phyloP scores from a whole-genome alignment of 768 basidiomycete species.

The Hypsizygus marmoreus region DNA sequence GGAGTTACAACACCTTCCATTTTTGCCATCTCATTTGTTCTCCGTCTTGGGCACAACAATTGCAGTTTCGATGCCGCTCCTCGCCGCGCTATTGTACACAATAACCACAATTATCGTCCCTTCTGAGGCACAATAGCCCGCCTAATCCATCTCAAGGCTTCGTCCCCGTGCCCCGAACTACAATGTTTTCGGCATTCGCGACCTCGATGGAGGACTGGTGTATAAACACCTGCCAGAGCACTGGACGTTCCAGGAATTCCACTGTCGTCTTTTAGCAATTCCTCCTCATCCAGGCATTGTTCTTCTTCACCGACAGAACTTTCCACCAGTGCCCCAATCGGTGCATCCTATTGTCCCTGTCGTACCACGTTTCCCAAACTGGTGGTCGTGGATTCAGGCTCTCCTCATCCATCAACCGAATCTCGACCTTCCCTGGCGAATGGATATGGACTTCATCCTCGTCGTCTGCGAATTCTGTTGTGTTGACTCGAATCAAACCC shows the following conservation, averaged over 20 bases:
- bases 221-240: too few relatives aligned
- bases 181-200: too few relatives aligned
- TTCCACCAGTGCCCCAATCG: background rate
- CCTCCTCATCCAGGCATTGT: too few relatives aligned
- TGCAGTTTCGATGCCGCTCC: conserved; percentile 24
- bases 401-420: conserved; percentile 11
- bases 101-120: conserved; percentile 13
- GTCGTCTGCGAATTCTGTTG: conserved; percentile 3
- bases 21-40: conserved; percentile 26
- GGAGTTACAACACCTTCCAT: conserved; percentile 31
- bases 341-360: background rate
- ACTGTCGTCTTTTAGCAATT: too few relatives aligned
- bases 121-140: conserved; percentile 10
- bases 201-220: too few relatives aligned
- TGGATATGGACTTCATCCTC: conserved; percentile 16
- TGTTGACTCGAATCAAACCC: conserved; percentile 12
- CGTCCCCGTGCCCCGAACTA: too few relatives aligned
- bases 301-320: background rate
- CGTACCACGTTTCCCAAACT: background rate
- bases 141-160: too few relatives aligned
- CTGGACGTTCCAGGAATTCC: too few relatives aligned
- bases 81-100: background rate
- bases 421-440: conserved; percentile 10
- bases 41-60: conserved; percentile 13
- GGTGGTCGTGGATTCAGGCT: background rate